Conservation (phyloP, 495 filamentous ascomycete species). For the Penicillium malachiteum region DNA sequence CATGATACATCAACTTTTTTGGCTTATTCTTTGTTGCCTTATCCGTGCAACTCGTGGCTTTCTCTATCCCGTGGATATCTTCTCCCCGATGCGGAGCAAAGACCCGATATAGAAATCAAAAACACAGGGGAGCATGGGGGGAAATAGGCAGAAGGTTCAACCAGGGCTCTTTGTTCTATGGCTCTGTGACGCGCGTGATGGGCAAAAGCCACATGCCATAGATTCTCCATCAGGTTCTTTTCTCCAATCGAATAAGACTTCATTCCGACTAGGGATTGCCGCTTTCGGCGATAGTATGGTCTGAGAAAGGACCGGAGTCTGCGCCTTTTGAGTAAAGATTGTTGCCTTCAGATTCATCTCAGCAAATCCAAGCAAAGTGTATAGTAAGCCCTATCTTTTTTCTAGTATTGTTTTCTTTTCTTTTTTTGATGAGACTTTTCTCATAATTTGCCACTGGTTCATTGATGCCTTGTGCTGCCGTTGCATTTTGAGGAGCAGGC, state of each 20-base stretch:
- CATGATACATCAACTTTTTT: slow-evolving; percentile 4
- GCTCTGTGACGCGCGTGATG: slow-evolving; percentile 17
- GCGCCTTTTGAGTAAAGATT: background rate
- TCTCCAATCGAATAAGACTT: slow-evolving; percentile 12
- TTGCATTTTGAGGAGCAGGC: slow-evolving; percentile 10
- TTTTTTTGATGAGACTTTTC: background rate
- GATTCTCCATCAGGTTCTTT: background rate
- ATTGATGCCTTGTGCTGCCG: slow-evolving; percentile 12
- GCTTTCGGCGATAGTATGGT: background rate
- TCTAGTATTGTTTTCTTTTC: background rate
- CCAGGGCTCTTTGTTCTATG: background rate
- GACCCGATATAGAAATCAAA: background rate
- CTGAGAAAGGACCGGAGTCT: slow-evolving; percentile 6
- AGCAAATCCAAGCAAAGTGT: background rate
- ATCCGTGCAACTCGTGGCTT: slow-evolving; percentile 19
- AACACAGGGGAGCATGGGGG: background rate
- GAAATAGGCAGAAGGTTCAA: background rate
- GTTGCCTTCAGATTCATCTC: background rate
- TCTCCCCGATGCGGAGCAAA: slow-evolving; percentile 7
- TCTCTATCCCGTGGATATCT: slow-evolving; percentile 2
- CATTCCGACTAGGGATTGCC: background rate
- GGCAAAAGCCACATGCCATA: slow-evolving; percentile 18
- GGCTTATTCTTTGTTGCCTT: background rate
- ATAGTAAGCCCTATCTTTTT: background rate
- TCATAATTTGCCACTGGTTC: background rate